Conservation (phyloP, 306 rosid species). For the Oemleria cerasiformis region DNA sequence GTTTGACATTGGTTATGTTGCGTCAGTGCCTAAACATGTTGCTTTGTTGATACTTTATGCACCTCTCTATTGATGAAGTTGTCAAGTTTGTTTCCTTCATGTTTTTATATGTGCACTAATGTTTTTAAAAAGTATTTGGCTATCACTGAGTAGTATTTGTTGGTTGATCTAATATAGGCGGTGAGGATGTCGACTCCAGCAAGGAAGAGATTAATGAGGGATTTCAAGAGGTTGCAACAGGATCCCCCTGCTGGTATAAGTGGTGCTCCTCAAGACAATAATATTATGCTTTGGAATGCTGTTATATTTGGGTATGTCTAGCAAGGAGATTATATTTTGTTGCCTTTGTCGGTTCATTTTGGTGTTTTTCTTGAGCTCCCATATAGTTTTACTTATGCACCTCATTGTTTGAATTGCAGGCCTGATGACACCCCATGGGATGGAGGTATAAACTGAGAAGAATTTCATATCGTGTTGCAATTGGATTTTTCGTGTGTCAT, state of each 20-base stretch:
- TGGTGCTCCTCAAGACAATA: conserved; percentile 95
- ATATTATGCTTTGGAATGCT: conserved; percentile 97
- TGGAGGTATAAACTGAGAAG: conserved; percentile 61
- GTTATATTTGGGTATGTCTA: conserved; percentile 85
- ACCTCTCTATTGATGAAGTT: conserved; percentile 1
- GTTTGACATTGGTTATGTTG: background rate
- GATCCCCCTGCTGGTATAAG: conserved; percentile 97
- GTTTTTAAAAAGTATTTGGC: conserved; percentile 5
- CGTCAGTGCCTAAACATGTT: background rate
- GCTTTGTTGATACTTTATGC: background rate
- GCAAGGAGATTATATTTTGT: conserved; percentile 12
- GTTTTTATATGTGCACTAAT: background rate
- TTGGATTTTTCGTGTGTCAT: conserved; percentile 4
- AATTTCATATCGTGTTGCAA: conserved; percentile 12
- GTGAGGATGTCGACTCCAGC: conserved; percentile 91
- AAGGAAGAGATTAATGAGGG: conserved; percentile 94
- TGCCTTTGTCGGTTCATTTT: background rate
- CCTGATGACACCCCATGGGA: conserved; percentile 99
- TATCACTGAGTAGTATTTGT: conserved; percentile 8
- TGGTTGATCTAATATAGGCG: conserved; percentile 40
- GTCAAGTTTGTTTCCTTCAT: background rate
- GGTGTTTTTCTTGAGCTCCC: conserved; percentile 7
- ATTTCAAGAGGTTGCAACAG: conserved; percentile 87
- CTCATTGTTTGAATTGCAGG: conserved; percentile 47
- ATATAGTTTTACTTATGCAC: conserved; percentile 15